phyloP scores from a whole-genome alignment of 208 protist genomes.

The Leishmania guyanensis region DNA sequence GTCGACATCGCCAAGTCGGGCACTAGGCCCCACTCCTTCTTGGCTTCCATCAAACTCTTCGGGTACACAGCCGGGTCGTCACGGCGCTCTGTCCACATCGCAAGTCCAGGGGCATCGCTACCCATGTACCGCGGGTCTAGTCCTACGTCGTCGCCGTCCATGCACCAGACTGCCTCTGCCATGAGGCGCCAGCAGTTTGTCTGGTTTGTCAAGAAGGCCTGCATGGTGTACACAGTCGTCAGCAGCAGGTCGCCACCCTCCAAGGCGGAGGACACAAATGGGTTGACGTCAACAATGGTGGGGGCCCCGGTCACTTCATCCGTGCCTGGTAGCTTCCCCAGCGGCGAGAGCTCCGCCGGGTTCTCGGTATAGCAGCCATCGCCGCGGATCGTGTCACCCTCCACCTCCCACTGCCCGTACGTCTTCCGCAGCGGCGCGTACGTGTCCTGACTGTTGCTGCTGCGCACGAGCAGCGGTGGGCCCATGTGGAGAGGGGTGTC shows the following conservation, averaged over 20 bases:
- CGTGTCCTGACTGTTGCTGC: conserved; percentile 70
- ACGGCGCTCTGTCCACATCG: conserved; percentile 47
- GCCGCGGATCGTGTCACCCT: conserved; percentile 62
- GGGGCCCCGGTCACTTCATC: conserved; percentile 60
- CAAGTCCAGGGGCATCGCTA: conserved; percentile 49
- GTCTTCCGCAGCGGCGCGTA: conserved; percentile 68
- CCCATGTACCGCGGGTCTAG: conserved; percentile 81
- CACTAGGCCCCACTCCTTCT: conserved; percentile 71
- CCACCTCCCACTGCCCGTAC: conserved; percentile 88
- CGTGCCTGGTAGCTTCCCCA: conserved; percentile 63
- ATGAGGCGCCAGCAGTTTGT: conserved; percentile 73
- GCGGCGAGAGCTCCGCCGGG: conserved; percentile 64
- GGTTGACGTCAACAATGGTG: conserved; percentile 77
- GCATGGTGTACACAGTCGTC: conserved; percentile 88
- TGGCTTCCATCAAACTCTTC: conserved; percentile 60
- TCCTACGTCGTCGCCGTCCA: conserved; percentile 87
- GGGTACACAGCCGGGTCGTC: conserved; percentile 62
- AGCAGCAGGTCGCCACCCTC: conserved; percentile 81
- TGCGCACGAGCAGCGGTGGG: conserved; percentile 66
- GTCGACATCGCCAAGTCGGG: conserved; percentile 9
- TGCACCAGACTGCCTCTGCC: conserved; percentile 80
- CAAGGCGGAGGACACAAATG: conserved; percentile 65
- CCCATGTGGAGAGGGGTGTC: conserved; percentile 84
- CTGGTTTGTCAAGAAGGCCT: conserved; percentile 75
- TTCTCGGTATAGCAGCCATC: conserved; percentile 82